These are phyloP conservation scores for Kurtzmaniella quercitrusa DNA, from an alignment of 1,139 yeast genomes.

Conservation along the genomic window DNA sequence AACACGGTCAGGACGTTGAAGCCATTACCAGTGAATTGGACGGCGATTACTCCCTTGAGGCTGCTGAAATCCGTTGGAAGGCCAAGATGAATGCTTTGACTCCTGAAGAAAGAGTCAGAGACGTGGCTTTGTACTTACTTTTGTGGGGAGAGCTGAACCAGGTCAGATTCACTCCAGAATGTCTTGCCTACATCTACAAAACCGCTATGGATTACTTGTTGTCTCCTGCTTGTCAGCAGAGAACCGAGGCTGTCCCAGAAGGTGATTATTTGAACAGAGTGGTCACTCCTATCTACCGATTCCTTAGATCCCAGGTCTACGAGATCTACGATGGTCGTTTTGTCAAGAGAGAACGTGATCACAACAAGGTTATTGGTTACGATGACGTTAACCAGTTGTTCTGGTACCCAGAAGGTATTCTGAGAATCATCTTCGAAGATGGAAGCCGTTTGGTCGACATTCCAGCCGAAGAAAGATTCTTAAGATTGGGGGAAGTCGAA, in stretches of 20 bases:
- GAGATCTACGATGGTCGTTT: constrained; percentile 93
- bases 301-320: constrained; percentile 90
- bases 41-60: constrained; percentile 69
- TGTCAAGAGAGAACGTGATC: constrained; percentile 96
- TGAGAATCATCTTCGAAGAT: constrained; percentile 85
- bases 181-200: constrained; percentile 88
- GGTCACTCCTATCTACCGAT: constrained; percentile 87
- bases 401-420: constrained; percentile 99
- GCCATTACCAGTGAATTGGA: constrained; percentile 74
- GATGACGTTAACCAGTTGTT: constrained; percentile 98
- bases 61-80: constrained; percentile 50
- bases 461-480: constrained; percentile 84
- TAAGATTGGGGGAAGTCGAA: constrained; percentile 84
- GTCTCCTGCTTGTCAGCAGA: constrained; percentile 88
- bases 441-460: constrained; percentile 88
- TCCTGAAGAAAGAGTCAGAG: constrained; percentile 79
- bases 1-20: constrained; percentile 43
- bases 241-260: constrained; percentile 88
- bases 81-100: constrained; percentile 44
- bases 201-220: constrained; percentile 84
- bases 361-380: constrained; percentile 89
- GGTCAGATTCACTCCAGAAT: constrained; percentile 91
- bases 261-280: constrained; percentile 93
- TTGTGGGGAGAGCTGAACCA: constrained; percentile 99
- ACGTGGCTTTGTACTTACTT: constrained; percentile 80